Base-by-base conservation (phyloP, 345 rosid species). In the Eutrema japonicum region DNA sequence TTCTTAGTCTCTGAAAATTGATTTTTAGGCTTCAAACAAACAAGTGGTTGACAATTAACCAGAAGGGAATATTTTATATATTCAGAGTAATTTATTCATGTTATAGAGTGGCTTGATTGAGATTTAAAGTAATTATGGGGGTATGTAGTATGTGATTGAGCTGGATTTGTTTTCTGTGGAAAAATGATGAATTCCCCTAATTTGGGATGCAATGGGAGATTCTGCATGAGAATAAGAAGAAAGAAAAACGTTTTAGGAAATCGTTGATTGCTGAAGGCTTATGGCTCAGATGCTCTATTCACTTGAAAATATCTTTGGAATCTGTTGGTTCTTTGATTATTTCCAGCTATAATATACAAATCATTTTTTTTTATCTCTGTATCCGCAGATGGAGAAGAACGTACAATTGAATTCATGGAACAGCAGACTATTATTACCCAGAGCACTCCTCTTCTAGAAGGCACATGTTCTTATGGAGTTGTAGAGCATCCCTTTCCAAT, bases 401-500 rank as follows among this genome's bases (percentile, higher is more conserved):
- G 82, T 68, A 95, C 99, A 5, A 87, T 95, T 78, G 87, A 92
- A 72, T 95, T 87, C 77, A 88, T 95, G 98, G 99, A 95, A 80
- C 86, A 87, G 48, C 96, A 86, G 82, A 64, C 88, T 2, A 72
- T 84, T 71, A 79, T 88, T 63, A 85, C 79, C 70, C 82, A 94
- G 56, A 83, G 87, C 74, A 84, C 83, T 26, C 97, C 99, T 64
- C 93, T 95, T 56, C 67, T 95, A 63, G 99, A 95, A 83, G 96
- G 93, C 74, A 73, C 91, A 61, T 86, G 83, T 83, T 67, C 90
- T 49, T 86, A 81, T 73, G 97, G 97, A 68, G 93, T 95, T 77
- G 96, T 95, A 5, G 99, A 95, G 79, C 99, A 95, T 79, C 97
- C 96, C 72, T 90, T 88, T 74, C 97, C 99, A 8, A 77, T 95